phyloP scores from a whole-genome alignment of 2,329 filamentous ascomycete species.

The Lachnellula willkommii region DNA sequence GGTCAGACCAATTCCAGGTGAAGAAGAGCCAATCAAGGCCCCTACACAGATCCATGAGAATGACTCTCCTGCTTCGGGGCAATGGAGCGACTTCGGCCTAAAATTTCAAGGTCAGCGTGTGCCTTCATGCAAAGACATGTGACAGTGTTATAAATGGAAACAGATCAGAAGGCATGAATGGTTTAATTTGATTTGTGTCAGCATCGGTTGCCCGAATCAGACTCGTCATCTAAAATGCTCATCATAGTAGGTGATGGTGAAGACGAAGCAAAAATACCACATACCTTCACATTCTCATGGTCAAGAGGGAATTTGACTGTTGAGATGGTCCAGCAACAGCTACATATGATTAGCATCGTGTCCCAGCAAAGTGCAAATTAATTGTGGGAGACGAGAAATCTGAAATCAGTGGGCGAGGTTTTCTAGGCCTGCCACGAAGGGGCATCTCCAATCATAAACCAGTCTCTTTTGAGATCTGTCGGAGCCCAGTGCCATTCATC shows the following conservation, averaged over 20 bases:
- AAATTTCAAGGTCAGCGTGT: constrained; percentile 14
- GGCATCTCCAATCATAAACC: constrained; percentile 78
- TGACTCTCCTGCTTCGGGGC: no score
- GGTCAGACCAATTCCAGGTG: background rate
- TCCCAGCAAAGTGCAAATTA: background rate
- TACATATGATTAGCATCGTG: background rate
- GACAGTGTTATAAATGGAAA: constrained; percentile 27
- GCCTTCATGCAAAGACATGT: constrained; percentile 1
- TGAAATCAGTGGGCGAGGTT: constrained; percentile 94
- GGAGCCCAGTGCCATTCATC: constrained; percentile 99
- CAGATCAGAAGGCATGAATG: constrained; percentile 63
- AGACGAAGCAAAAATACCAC: constrained; percentile 15
- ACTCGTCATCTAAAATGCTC: constrained; percentile 69
- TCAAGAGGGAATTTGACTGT: no score
- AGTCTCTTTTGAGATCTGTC: constrained; percentile 46
- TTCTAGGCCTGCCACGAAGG: constrained; percentile 97
- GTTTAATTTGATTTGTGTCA: constrained; percentile 60
- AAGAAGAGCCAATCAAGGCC: no score
- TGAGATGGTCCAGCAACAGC: background rate
- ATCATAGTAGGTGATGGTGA: constrained; percentile 35
- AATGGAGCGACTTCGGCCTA: background rate
- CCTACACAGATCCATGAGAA: no score
- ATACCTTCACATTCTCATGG: background rate
- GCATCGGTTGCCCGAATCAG: constrained; percentile 69
- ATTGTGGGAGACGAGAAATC: constrained; percentile 5